Evolutionary conservation across 2,329 filamentous ascomycete species (phyloP).

Genomic region (Xylariaceae sp.): DNA sequence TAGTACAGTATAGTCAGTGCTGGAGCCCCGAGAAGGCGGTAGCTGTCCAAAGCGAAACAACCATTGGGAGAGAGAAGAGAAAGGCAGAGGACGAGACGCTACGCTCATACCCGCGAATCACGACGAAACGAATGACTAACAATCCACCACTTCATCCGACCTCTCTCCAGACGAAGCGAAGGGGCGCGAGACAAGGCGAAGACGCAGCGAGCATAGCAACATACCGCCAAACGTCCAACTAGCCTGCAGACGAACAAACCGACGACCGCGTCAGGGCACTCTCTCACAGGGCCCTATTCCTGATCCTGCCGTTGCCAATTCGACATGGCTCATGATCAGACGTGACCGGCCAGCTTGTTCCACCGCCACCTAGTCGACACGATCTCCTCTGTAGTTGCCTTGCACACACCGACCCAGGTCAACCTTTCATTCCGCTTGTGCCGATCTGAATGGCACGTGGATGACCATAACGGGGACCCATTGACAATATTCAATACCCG

Average conservation of each 20-base stretch:
- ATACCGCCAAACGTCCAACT: conserved; percentile 2
- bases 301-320: conserved; percentile 7
- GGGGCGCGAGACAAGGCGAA: not conserved
- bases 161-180: conserved; percentile 4
- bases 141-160: not conserved
- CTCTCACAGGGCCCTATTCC: conserved; percentile 13
- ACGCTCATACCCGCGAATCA: not conserved
- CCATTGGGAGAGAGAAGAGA: not conserved
- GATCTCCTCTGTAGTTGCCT: conserved; percentile 2
- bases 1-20: not conserved
- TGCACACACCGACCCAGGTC: not conserved
- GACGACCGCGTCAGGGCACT: conserved; percentile 7
- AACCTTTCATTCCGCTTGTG: not conserved
- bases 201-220: conserved; percentile 11
- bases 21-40: not conserved
- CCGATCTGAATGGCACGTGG: conserved; percentile 1
- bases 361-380: conserved; percentile 2
- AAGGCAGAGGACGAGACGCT: not conserved
- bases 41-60: not conserved
- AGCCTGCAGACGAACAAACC: conserved; percentile 5
- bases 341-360: conserved; percentile 21
- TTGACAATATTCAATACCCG: not conserved
- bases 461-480: not conserved
- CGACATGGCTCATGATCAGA: conserved; percentile 29
- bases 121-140: conserved; percentile 1